Percentiles rank a stretch among this genome's conserved stretches.
phyloP scores from a whole-genome alignment of 441 rosid species.

The Populus trichocarpa region DNA sequence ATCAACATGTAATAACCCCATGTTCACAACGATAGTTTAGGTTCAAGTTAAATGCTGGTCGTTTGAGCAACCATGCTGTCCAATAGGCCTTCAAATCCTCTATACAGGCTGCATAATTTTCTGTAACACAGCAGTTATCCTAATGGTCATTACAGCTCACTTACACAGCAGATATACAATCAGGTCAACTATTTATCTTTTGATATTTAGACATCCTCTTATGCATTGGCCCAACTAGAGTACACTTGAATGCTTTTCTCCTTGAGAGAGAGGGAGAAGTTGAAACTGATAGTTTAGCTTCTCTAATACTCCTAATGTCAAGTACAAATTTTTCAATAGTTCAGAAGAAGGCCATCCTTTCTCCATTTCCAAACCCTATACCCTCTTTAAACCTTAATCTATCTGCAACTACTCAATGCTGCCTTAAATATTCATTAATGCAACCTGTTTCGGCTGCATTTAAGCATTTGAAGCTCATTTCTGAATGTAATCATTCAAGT shows the following conservation, averaged over 20 bases:
- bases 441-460: not conserved
- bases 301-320: not conserved
- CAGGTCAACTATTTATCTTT: not conserved
- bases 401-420: not conserved
- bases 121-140: not conserved
- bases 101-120: not conserved
- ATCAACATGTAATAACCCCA: not conserved
- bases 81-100: not conserved
- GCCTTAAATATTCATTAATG: not conserved
- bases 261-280: not conserved
- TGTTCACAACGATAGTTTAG: not conserved
- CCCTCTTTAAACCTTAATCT: not conserved
- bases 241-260: not conserved
- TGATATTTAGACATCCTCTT: no score
- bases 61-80: not conserved
- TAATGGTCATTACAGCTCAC: not conserved
- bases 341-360: not conserved
- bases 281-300: not conserved
- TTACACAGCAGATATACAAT: not conserved
- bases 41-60: slow-evolving; percentile 4
- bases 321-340: not conserved
- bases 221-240: not conserved
- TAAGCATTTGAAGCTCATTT: not conserved
- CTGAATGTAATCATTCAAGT: not conserved
- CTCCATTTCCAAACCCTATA: not conserved